Evolutionary conservation across 768 basidiomycete species (phyloP), one percentile per base, ranked within the genome.

Genomic region (Termitomyces sp.): DNA sequence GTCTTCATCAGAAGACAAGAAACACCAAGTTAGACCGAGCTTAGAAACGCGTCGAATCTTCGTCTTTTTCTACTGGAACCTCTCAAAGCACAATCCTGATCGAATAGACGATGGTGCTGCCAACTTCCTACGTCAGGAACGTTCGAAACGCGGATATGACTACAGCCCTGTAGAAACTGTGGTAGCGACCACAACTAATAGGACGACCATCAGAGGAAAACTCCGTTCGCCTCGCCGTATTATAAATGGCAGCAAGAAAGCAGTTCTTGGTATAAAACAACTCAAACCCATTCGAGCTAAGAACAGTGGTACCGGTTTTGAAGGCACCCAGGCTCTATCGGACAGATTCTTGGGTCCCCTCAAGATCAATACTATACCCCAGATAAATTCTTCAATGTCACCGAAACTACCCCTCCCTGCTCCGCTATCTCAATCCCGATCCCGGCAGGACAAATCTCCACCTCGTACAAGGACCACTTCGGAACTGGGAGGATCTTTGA

Each of bases 31-130:
- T n/a, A n/a, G 16, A 30, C 53, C 51, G 18, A 62, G 63, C 57
- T 34, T 50, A 18, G 40, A 60, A 43, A 61, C 43, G 40, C 48
- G 57, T 42, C 42, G 45, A 50, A 50, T 61, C 27, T 69, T 69
- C 46, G 59, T 69, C 26, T 43, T 53, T 5, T 63, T 68, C 34
- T 68, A 68, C 45, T 69, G 67, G 68, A 57, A 53, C 18, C 47
- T 69, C 32, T 64, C 55, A 54, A 43, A 63, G 9, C 22, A 56
- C 22, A 51, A 50, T 34, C 7, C 24, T 10, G 14, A 50, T 24
- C 33, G 24, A 44, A 33, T 34, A n/a, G 34, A 36, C 12, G 32
- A 59, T 18, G 58, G 54, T 9, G 45, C 46, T 64, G 64, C 60
- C 53, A 62, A 46, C 63, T 69, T 58, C 57, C 40, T 64, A 22